phyloP scores from a whole-genome alignment of 1,139 yeast species.

The Ogataea hybrid region DNA sequence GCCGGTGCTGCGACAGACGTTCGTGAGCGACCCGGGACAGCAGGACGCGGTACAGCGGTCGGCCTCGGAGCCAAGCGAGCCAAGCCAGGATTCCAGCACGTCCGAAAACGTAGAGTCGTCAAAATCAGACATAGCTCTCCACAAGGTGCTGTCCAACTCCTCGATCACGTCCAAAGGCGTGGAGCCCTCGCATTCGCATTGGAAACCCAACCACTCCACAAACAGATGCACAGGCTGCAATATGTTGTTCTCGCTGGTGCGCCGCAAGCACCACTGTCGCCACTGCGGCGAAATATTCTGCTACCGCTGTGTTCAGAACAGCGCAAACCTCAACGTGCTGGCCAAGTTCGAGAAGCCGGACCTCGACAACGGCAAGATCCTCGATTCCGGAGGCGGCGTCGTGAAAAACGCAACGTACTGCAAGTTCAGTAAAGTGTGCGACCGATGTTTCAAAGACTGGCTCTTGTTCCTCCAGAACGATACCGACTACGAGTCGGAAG shows the following conservation, averaged over 20 bases:
- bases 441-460: constrained; percentile 26
- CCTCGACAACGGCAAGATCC: constrained; percentile 41
- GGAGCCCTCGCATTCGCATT: constrained; percentile 33
- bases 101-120: not conserved
- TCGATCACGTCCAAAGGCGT: constrained; percentile 14
- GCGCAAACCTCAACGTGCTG: constrained; percentile 57
- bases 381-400: constrained; percentile 2
- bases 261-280: constrained; percentile 87
- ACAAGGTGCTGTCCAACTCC: constrained; percentile 15
- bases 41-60: not conserved
- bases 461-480: constrained; percentile 25
- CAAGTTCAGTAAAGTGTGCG: constrained; percentile 30
- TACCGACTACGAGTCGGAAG: constrained; percentile 23
- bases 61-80: not conserved
- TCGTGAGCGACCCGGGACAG: not conserved
- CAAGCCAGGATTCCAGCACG: not conserved
- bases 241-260: constrained; percentile 23
- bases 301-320: constrained; percentile 55
- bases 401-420: constrained; percentile 9
- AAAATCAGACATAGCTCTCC: constrained; percentile 2
- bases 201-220: constrained; percentile 30
- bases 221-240: constrained; percentile 25
- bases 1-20: constrained; percentile 30
- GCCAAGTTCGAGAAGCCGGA: constrained; percentile 69
- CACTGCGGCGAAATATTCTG: constrained; percentile 65